Evolutionary conservation across 768 basidiomycete species (phyloP), one percentile per base, ranked within the genome.

Genomic region (Amanita exitialis): DNA sequence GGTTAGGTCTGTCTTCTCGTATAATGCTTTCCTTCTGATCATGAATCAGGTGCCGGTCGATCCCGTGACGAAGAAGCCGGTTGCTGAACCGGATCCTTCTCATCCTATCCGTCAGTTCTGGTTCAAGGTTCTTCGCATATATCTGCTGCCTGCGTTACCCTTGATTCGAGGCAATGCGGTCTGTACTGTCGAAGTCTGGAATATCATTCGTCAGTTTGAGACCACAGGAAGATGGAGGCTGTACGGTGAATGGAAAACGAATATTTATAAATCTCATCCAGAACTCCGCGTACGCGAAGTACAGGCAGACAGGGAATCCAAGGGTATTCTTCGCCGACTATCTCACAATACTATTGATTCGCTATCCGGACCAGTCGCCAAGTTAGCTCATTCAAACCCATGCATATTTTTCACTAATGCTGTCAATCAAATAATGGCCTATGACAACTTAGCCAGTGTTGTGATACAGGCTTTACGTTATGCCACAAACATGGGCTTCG

Each of bases 211-310:
- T 36, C 78, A 81, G 55, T 90, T 85, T 62, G 83, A 88, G 51
- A 83, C 82, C 48, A 79, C 83, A 5, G 70, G 77, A 20, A 89
- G 96, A 7, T 99, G 92, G 86, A 77, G 76, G 43, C 72, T 99
- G 28, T 99, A 99, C 60, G 96, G 93, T 37, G 94, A 97, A 69
- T 98, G 96, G 96, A 87, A 86, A 64, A 72, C 79, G 34, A 69
- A 69, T 42, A 75, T 70, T 18, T 90, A 92, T 65, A 76, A 75
- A 54, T 80, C 79, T 13, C 82, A 92, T 67, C 80, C 89, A 16
- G 86, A 89, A 62, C 75, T 95, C 39, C 78, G 78, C 27, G 79
- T 92, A 46, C 88, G 87, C 36, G 72, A 80, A 52, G 83, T 87
- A 4, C 86, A 94, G 60, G 87, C 88, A 36, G 87, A 93, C 49